These are phyloP conservation scores for Zychaea mexicana DNA, from an alignment of 371 early-diverging fungal species.

Conservation along the genomic window DNA sequence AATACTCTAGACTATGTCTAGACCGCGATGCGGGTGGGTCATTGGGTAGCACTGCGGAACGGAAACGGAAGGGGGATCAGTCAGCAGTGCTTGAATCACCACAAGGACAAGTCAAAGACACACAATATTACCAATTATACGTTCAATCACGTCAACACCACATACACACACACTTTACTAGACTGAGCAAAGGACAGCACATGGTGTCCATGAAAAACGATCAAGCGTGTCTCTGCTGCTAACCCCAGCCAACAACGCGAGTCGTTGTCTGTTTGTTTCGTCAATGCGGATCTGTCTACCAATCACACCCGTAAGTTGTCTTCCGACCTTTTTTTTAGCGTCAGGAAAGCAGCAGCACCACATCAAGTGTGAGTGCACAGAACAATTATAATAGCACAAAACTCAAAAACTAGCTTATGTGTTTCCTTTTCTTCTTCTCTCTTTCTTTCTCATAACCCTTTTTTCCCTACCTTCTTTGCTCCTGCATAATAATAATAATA, in stretches of 20 bases:
- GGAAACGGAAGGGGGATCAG: neutral
- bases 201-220: no score
- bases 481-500: neutral
- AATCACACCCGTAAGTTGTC: neutral
- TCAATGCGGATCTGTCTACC: no score
- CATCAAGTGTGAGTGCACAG: neutral
- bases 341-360: neutral
- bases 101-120: neutral
- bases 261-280: neutral
- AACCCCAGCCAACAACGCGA: no score
- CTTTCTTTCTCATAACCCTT: neutral
- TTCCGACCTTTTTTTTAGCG: neutral
- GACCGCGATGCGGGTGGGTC: neutral
- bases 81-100: neutral
- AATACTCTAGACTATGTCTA: no score
- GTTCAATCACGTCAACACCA: conserved; percentile 1
- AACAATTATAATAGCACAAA: neutral
- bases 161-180: no score
- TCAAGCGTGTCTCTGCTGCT: no score
- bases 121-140: neutral
- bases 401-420: neutral
- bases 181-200: no score
- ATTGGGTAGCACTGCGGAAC: neutral
- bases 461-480: neutral
- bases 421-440: neutral